phyloP scores from a whole-genome alignment of 495 filamentous ascomycete species.

The Podospora conica region DNA sequence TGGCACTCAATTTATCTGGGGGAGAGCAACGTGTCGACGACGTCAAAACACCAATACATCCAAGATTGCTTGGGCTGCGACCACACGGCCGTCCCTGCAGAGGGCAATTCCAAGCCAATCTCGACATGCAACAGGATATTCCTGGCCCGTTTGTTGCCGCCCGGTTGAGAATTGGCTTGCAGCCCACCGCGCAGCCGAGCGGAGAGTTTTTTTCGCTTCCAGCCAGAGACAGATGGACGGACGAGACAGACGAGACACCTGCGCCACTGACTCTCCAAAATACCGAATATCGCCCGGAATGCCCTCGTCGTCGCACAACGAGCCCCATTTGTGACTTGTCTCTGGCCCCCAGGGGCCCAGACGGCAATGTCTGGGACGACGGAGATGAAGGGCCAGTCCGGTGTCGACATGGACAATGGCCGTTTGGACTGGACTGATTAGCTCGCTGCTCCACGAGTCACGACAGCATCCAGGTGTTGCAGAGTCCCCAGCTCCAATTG shows the following conservation, averaged over 20 bases:
- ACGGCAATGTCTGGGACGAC: background rate
- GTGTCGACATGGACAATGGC: background rate
- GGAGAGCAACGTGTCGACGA: conserved; percentile 4
- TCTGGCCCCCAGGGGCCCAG: background rate
- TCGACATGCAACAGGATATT: background rate
- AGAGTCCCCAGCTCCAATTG: background rate
- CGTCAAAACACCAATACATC: background rate
- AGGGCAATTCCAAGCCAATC: background rate
- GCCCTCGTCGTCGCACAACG: background rate
- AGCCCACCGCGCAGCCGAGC: background rate
- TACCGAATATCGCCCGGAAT: background rate
- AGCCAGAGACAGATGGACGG: too few species aligned
- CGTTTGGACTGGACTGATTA: background rate
- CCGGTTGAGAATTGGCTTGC: background rate
- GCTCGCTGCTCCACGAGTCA: background rate
- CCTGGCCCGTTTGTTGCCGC: background rate
- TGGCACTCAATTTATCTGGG: conserved; percentile 8
- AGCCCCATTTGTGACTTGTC: background rate
- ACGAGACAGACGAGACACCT: too few species aligned
- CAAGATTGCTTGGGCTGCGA: background rate
- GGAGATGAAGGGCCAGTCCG: background rate
- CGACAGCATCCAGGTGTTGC: background rate
- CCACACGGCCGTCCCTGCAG: conserved; percentile 1
- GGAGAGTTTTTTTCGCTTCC: background rate
- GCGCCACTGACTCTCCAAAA: background rate